A percentile compares a stretch with the other conserved stretches of the same genome.
These are phyloP conservation scores for Tulasnella calospora DNA, from an alignment of 768 basidiomycete species.

Conservation along the genomic window DNA sequence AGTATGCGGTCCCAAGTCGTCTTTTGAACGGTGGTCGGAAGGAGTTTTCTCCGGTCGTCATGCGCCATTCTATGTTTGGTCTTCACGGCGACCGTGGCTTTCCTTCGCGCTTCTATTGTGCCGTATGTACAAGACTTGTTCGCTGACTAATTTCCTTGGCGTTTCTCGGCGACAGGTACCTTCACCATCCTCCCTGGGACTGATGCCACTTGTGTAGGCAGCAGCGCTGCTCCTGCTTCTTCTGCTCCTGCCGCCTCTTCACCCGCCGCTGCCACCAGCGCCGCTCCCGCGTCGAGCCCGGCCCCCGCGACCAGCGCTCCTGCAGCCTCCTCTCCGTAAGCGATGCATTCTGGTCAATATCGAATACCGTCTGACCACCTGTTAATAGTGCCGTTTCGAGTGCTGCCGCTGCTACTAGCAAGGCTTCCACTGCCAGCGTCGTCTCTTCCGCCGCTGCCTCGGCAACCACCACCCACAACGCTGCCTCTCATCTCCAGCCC, in stretches of 20 bases:
- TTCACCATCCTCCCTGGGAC: conserved; percentile 16
- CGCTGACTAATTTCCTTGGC: neutral
- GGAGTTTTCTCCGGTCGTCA: conserved; percentile 3
- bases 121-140: neutral
- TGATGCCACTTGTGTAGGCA: conserved; percentile 14
- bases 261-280: conserved; percentile 3
- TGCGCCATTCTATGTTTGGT: neutral
- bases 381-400: neutral
- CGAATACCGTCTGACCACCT: neutral
- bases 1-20: neutral
- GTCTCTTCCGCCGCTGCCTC: neutral
- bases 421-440: neutral
- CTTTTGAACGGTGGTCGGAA: neutral
- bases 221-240: neutral
- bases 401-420: neutral
- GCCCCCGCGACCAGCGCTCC: neutral
- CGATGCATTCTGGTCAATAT: neutral
- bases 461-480: neutral
- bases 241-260: neutral
- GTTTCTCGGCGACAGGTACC: conserved; percentile 12
- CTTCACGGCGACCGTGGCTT: neutral
- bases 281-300: neutral
- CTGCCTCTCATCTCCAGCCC: neutral
- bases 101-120: neutral
- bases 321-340: conserved; percentile 7